Evolutionary conservation across 805 yeast genomes (phyloP).

Genomic region (Candida arabinofermentans): DNA sequence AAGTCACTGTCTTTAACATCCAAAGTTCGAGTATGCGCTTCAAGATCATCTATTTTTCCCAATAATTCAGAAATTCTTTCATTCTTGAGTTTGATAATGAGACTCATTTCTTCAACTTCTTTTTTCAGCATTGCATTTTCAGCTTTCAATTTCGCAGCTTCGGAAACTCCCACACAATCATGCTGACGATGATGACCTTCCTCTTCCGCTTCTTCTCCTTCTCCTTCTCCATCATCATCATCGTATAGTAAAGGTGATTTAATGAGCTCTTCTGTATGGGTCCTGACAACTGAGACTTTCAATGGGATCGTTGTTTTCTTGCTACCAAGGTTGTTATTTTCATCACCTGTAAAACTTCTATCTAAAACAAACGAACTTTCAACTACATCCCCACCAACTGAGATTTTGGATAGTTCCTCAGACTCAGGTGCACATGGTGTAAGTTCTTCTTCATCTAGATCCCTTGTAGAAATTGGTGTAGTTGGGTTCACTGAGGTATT

Average conservation of each 20-base stretch:
- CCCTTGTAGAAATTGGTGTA: neutral
- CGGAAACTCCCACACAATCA: neutral
- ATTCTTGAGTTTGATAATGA: constrained; percentile 9
- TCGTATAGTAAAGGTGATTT: neutral
- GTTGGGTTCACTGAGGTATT: no score
- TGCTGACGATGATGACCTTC: neutral
- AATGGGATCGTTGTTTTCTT: neutral
- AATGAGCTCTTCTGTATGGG: neutral
- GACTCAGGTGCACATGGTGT: neutral
- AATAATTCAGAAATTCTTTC: constrained; percentile 5
- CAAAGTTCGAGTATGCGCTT: neutral
- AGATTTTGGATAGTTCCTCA: no score
- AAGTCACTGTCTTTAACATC: neutral
- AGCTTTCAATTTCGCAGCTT: neutral
- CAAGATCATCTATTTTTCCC: neutral
- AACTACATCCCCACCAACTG: no score
- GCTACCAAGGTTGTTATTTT: neutral
- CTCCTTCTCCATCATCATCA: neutral
- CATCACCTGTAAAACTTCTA: neutral
- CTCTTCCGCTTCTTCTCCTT: neutral
- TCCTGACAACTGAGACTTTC: neutral
- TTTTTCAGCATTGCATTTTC: constrained; percentile 8
- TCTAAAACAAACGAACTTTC: neutral
- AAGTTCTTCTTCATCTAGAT: neutral
- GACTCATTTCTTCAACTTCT: constrained; percentile 6